Evolutionary conservation across 129 eudicot species (phyloP), one percentile per base, ranked within the genome.

Genomic region (Centella asiatica): DNA sequence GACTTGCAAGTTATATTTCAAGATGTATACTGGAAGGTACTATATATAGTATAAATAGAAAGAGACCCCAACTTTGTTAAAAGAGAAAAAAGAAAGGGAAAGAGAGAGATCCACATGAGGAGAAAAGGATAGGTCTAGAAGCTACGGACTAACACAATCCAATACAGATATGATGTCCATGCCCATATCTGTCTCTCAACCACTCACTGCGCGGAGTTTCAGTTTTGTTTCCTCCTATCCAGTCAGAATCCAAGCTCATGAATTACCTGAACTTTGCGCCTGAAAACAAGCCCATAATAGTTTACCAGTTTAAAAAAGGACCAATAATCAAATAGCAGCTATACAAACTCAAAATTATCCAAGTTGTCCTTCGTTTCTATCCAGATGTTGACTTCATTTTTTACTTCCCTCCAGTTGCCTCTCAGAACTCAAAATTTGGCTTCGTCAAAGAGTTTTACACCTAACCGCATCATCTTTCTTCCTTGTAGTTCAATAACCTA

Each of bases 291-390:
- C 47, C 62, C 62, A 63, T n/a, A 1, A 42, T 14, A 42, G 28
- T 57, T 57, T 69, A 44, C 67, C 74, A 31, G 28, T 40, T 53
- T 26, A 40, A 51, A 27, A 49, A 44, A 11, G 17, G 44, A 57
- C 72, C 57, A 45, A 15, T 17, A 46, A 40, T 66, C 71, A 56
- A 49, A 51, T 28, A 14, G 46, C 44, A 63, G 50, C 72, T 70
- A 75, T 69, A 76, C 80, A 69, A 64, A 23, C 61, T 44, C 40
- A 52, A 57, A 55, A 55, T 56, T 62, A 48, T 33, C 44, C 49
- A 53, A 69, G 67, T 23, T 61, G 34, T 65, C 60, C 56, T 26
- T 28, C 7, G 23, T 22, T n/a, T 51, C 18, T 11, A 28, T 36
- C 46, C 39, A 60, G 10, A 51, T 54, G 57, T 33, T 59, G 57